Evolutionary conservation across 495 filamentous ascomycete species (phyloP).

Genomic region (Trichoderma asperelloides): DNA sequence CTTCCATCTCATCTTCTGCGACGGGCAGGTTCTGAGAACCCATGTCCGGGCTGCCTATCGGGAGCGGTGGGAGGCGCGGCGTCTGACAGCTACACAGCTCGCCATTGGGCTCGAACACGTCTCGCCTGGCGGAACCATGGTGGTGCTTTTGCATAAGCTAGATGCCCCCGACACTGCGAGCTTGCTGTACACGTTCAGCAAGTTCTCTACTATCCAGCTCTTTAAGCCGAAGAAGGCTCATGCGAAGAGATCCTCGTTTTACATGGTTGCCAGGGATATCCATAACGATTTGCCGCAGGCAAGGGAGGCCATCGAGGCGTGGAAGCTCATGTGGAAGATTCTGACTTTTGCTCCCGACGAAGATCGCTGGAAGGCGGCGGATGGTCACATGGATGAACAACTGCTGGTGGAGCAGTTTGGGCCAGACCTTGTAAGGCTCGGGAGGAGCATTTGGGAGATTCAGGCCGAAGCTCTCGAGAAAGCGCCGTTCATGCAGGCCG

Average conservation of each 20-base stretch:
- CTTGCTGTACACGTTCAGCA: conserved; percentile 32
- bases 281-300: conserved; percentile 25
- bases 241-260: conserved; percentile 42
- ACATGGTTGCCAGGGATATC: conserved; percentile 44
- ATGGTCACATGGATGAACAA: conserved; percentile 17
- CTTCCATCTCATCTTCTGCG: conserved; percentile 50
- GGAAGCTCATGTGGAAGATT: conserved; percentile 36
- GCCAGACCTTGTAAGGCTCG: conserved; percentile 24
- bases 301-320: conserved; percentile 24
- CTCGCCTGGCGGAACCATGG: conserved; percentile 34
- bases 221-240: conserved; percentile 41
- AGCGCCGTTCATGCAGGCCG: conserved; percentile 20
- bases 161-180: conserved; percentile 33
- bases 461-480: conserved; percentile 34
- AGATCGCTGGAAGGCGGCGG: conserved; percentile 12
- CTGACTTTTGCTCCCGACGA: conserved; percentile 38
- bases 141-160: conserved; percentile 43
- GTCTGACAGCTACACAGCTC: conserved; percentile 37
- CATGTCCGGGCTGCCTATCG: conserved; percentile 35
- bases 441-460: conserved; percentile 28
- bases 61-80: conserved; percentile 30
- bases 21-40: conserved; percentile 45
- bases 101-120: conserved; percentile 40
- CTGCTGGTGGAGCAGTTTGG: conserved; percentile 37
- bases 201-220: conserved; percentile 35